Evolutionary conservation across 257 asterid genomes (phyloP), one percentile per base, ranked within the genome.

Genomic region (Orobanche coerulescens): DNA sequence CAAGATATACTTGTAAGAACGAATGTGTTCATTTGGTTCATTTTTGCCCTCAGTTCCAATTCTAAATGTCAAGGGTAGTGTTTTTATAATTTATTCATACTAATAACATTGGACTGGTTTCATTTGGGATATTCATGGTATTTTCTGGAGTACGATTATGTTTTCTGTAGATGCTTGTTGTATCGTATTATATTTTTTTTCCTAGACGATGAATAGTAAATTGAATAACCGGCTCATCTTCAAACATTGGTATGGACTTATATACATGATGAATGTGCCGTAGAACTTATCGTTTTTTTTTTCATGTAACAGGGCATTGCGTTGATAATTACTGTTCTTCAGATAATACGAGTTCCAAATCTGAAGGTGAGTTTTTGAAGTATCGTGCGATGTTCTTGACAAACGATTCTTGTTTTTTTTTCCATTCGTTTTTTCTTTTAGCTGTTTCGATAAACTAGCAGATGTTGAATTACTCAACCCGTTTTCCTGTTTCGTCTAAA

Each of bases 1-100:
- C 99, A 93, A 78, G 96, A 93, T 76, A 87, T 93, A 73, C 96
- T 93, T 64, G 99, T 93, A 85, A 78, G 97, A 43, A 26, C 14
- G 2, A 33, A 56, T 48, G 8, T 30, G 26, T 62, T 10, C 28
- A 24, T 49, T 71, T 44, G 44, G 44, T 23, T 48, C 25, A 44
- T 60, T 60, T 12, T 18, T 61, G 30, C 50, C 56, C 47, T 61
- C 39, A 20, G 20, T 20, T 28, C 23, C n/a, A 12, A 30, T 7
- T 30, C 36, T 3, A 36, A 39, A 12, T 4, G 15, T 39, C 13
- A 11, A n/a, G n/a, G 44, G 44, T 39, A 13, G 3, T n/a, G n/a
- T 11, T 39, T 39, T 13, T 13, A 6, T 39, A 39, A 39, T 16
- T n/a, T 44, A 44, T 44, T 5, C 8, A 60, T 22, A 60, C 26